Base-by-base conservation (phyloP, 495 filamentous ascomycete genomes). In the Aspergillus ostianus region DNA sequence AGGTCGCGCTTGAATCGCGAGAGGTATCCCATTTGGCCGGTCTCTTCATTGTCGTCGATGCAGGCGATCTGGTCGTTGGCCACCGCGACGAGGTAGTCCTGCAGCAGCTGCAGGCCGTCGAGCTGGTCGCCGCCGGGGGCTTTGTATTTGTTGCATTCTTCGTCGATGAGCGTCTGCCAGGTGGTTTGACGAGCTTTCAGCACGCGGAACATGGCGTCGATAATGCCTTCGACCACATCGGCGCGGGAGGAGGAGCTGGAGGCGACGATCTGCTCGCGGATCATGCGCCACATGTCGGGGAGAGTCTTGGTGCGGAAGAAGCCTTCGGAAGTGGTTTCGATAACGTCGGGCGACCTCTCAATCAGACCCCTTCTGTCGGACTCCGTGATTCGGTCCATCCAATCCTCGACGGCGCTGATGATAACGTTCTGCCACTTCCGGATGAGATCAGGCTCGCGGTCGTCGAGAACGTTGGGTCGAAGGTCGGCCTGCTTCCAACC, bases 61-160 rank as follows among this genome's bases (percentile, higher is more conserved):
- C 91, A 96, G 55, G 90, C 90, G 64, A 99, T 97, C 70, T 99
- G 94, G 73, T 99, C 94, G 74, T 98, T 99, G 59, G 94, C 94
- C 53, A 95, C 89, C n/a, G 93, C 92, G 21, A 98, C 84, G 47
- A 98, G 84, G 90, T 92, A 98, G 72, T 96, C 92, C 75, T 96
- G 91, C 32, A 96, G 73, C 9, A 85, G 72, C 66, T 90, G 88
- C 52, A 95, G 82, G 6, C 90, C 90, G 60, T 98, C 95, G 19
- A 80, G 72, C 53, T 90, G 87, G 12, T 86, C 80, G 9, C 76
- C 72, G 47, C 76, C 79, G 26, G 83, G 81, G 8, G 72, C 70
- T 61, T 85, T 82, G 69, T 90, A 91, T 64, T 84, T 90, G 36
- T 79, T 76, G 19, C 86, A 85, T 70, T 99, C 94, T n/a, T 91